A percentile compares a stretch with the other conserved stretches of the same genome.
Evolutionary conservation across 305 asterid species (phyloP).

Genomic region (Fraxinus platypoda): DNA sequence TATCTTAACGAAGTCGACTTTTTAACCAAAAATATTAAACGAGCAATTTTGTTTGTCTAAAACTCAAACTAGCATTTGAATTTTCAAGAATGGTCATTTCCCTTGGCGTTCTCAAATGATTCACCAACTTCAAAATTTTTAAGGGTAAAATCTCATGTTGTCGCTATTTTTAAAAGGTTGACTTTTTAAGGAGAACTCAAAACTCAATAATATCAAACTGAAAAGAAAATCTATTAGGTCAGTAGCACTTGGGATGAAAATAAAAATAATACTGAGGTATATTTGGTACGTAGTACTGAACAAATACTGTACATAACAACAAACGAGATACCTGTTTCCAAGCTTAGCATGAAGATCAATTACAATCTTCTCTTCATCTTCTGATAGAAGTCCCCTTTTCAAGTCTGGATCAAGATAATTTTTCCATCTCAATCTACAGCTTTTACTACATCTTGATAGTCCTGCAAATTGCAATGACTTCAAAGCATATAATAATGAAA

Average conservation of each 20-base stretch:
- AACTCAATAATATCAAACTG: no score
- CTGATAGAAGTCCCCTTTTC: constrained; percentile 74
- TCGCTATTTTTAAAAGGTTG: no score
- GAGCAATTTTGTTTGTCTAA: not conserved
- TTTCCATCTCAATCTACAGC: constrained; percentile 86
- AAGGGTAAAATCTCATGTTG: no score
- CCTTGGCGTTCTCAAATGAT: not conserved
- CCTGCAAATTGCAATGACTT: constrained; percentile 37
- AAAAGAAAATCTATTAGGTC: no score
- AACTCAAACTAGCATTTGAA: not conserved
- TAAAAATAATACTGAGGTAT: not conserved
- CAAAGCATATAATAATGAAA: no score
- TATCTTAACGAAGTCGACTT: not conserved
- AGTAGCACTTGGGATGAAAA: no score
- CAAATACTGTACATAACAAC: not conserved
- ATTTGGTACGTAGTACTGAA: not conserved
- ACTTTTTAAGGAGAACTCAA: no score
- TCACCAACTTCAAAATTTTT: not conserved
- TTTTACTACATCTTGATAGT: constrained; percentile 73
- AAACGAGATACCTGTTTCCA: constrained; percentile 57
- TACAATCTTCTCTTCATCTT: constrained; percentile 73
- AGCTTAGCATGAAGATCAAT: constrained; percentile 89
- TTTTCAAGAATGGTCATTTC: not conserved
- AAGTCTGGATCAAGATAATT: constrained; percentile 75
- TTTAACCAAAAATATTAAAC: not conserved